A percentile compares a stretch with the other conserved stretches of the same genome.
phyloP scores from a whole-genome alignment of 2,329 filamentous ascomycete species.

The Colletotrichum lentis region DNA sequence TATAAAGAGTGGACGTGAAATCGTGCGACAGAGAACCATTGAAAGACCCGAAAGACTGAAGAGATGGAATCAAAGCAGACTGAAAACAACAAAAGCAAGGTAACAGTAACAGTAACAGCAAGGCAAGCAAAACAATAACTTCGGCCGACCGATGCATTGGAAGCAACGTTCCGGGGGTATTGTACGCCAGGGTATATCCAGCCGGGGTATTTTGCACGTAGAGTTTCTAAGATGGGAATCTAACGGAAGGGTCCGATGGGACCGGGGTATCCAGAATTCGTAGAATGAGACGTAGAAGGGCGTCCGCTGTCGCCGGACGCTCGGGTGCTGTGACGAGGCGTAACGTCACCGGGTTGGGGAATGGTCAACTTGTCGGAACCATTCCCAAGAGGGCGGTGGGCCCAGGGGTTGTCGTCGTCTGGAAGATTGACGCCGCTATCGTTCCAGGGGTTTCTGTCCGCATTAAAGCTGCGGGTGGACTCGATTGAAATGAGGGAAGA shows the following conservation, averaged over 20 bases:
- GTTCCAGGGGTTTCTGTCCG: conserved; percentile 97
- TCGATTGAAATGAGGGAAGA: conserved; percentile 96
- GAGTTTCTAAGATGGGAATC: conserved; percentile 58
- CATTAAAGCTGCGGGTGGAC: conserved; percentile 87
- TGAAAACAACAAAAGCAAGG: conserved; percentile 42
- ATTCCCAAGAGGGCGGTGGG: conserved; percentile 69
- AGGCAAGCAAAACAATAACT: conserved; percentile 46
- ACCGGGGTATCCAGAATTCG: conserved; percentile 94
- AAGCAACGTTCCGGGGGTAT: conserved; percentile 58
- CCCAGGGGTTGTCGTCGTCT: conserved; percentile 81
- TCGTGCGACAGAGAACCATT: conserved; percentile 40
- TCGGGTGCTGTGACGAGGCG: conserved; percentile 82
- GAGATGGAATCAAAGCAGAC: conserved; percentile 41
- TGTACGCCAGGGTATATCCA: conserved; percentile 73
- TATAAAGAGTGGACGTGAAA: conserved; percentile 41
- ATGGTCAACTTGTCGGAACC: conserved; percentile 71
- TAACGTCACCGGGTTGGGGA: conserved; percentile 79
- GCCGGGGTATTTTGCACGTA: conserved; percentile 67
- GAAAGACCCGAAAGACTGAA: conserved; percentile 34
- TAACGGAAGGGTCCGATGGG: conserved; percentile 91
- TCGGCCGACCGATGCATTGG: conserved; percentile 59
- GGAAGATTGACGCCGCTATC: conserved; percentile 94
- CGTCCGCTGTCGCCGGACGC: conserved; percentile 90
- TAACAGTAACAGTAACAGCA: conserved; percentile 41
- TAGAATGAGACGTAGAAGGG: conserved; percentile 94